Evolutionary conservation across 73 alveolate genomes (phyloP).

Genomic region (Breviolum minutum): DNA sequence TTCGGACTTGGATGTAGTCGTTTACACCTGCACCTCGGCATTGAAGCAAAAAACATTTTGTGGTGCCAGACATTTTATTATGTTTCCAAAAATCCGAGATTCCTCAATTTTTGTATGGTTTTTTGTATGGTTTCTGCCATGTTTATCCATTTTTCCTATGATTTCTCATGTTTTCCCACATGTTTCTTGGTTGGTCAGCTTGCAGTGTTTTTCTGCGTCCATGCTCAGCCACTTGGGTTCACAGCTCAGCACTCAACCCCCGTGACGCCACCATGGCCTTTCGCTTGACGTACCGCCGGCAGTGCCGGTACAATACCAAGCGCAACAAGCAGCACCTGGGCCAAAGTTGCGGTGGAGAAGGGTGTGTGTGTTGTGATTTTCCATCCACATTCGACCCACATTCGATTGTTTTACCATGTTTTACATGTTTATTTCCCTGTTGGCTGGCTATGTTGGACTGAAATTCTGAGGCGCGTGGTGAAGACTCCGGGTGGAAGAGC

Average conservation of each 20-base stretch:
- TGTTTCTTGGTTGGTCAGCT: too few species aligned
- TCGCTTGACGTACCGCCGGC: slow-evolving; percentile 94
- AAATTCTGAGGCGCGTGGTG: slow-evolving; percentile 45
- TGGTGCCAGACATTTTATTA: too few species aligned
- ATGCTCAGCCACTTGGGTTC: not conserved
- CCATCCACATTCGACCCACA: too few species aligned
- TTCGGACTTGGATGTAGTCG: slow-evolving; percentile 93
- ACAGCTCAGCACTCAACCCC: not conserved
- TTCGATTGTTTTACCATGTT: not conserved
- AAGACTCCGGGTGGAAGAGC: slow-evolving; percentile 86
- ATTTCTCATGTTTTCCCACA: too few species aligned
- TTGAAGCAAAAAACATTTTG: not conserved
- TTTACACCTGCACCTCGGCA: slow-evolving; percentile 54
- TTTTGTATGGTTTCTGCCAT: too few species aligned
- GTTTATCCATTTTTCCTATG: too few species aligned
- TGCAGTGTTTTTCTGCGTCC: not conserved
- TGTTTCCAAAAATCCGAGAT: too few species aligned
- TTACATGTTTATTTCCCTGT: not conserved
- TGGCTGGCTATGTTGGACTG: not conserved
- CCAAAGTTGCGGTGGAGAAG: too few species aligned
- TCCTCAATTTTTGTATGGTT: too few species aligned
- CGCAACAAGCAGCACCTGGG: slow-evolving; percentile 83
- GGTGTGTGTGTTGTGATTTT: too few species aligned
- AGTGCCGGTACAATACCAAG: slow-evolving; percentile 95
- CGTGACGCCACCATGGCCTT: slow-evolving; percentile 34